phyloP scores from a whole-genome alignment of 2,329 filamentous ascomycete species.

The Exophiala sp. region DNA sequence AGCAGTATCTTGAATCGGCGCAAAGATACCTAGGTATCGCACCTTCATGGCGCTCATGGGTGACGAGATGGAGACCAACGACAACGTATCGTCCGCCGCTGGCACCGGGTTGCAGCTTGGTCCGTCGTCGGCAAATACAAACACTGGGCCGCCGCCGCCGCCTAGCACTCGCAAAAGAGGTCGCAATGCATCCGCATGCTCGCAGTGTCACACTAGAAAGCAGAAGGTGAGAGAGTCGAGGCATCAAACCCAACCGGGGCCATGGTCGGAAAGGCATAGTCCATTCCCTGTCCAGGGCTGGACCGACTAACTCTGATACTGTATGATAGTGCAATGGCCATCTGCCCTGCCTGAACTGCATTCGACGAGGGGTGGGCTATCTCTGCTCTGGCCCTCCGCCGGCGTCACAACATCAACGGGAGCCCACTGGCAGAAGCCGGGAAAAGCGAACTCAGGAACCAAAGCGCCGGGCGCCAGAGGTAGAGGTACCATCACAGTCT shows the following conservation, averaged over 20 bases:
- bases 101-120: neutral
- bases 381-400: constrained; percentile 3
- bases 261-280: no score
- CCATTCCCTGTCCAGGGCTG: neutral
- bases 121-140: neutral
- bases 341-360: constrained; percentile 1
- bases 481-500: neutral
- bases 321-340: constrained; percentile 2
- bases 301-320: neutral
- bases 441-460: neutral
- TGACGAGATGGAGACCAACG: neutral
- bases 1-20: no score
- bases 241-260: no score
- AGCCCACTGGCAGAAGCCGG: neutral
- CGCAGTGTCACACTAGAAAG: constrained; percentile 3
- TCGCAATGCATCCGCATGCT: neutral
- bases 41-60: no score
- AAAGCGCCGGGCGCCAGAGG: neutral
- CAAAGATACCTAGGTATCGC: no score
- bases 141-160: no score
- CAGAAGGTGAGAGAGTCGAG: neutral
- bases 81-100: neutral
- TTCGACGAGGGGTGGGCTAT: neutral
- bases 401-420: neutral
- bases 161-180: constrained; percentile 1